Base-by-base conservation (phyloP, 176 grass and related monocot genomes). In the Oropetium thomaeum region DNA sequence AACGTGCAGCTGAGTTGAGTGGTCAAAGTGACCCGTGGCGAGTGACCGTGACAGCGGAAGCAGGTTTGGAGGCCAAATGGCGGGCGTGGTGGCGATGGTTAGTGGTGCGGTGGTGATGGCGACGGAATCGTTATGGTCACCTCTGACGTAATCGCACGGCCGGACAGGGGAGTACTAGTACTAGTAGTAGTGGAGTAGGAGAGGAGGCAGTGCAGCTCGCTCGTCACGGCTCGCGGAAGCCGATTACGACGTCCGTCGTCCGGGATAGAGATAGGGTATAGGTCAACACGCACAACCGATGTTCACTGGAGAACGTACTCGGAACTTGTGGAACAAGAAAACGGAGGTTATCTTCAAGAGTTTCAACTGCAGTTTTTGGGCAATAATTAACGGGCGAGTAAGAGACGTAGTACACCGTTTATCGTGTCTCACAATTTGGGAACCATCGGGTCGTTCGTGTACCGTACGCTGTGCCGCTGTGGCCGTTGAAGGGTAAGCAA, bases 151-250 rank as follows among this genome's bases (percentile, higher is more conserved):
- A n/a, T n/a, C n/a, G n/a, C n/a, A n/a, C n/a, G n/a, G n/a, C n/a
- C 17, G 3, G 23, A 12, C 13, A 17, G 12, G n/a, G 4, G 33
- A 26, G n/a, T 10, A n/a, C n/a, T n/a, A n/a, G n/a, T n/a, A n/a
- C n/a, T n/a, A n/a, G 22, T 2, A 8, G 30, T 12, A 10, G 29
- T n/a, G n/a, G n/a, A n/a, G n/a, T n/a, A n/a, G n/a, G n/a, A n/a
- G n/a, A n/a, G n/a, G n/a, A n/a, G n/a, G n/a, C n/a, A n/a, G n/a
- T n/a, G n/a, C n/a, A n/a, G 2, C 3, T 72, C n/a, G 0, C 15
- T 72, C 71, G 71, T 58, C 70, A 74, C 54, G 16, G 71, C 54
- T 74, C 54, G 71, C 71, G 53, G 52, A 14, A 42, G 71, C 52
- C 23, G 68, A 70, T 34, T 31, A 52, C 68, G 68, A 60, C 38